Evolutionary conservation across 192 early-diverging fungal species (phyloP), one percentile per base, ranked within the genome.

Genomic region (Coemansia sp.): DNA sequence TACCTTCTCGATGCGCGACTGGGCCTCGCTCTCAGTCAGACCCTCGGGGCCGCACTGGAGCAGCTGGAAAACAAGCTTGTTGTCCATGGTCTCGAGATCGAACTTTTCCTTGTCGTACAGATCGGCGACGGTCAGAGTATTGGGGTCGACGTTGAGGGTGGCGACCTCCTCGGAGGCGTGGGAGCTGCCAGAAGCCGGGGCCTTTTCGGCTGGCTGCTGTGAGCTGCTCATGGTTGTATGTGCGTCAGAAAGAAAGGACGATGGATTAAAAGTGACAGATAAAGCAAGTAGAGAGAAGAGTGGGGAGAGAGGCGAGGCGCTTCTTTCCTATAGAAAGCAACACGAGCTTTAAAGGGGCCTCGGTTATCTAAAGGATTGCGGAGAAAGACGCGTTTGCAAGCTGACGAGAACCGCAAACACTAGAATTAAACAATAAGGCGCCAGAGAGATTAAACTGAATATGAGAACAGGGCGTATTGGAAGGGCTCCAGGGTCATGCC

Each of bases 91-190:
- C 34, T 83, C 84, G 45, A 88, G 75, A 57, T 88, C 86, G 53
- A 81, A 85, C 77, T 86, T 88, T 20, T 88, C 86, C 79, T 88
- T 88, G 77, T 88, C 81, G 72, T 88, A 88, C 36, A 88, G 79
- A 64, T 88, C 86, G 52, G 84, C 72, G 19, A 83, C 82, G 27
- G 82, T 81, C 65, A 88, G 66, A 9, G 80, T 81, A 50, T 64
- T 75, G 18, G 79, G 64, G 60, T 81, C 78, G 32, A 79, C 78
- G 62, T 80, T 75, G 53, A 81, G 74, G 22, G 80, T 65, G 19
- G 45, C 34, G 25, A 55, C 60, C 3, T 67, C 71, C 30, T 67
- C 70, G 32, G 50, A 43, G 32, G 63, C 43, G 43, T 50, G 38
- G 18, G 62, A 38, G 59, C 35, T 55, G n/a, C n/a, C n/a, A n/a